Conservation (phyloP, 495 filamentous ascomycete species). For the Aspergillus cristatus region DNA sequence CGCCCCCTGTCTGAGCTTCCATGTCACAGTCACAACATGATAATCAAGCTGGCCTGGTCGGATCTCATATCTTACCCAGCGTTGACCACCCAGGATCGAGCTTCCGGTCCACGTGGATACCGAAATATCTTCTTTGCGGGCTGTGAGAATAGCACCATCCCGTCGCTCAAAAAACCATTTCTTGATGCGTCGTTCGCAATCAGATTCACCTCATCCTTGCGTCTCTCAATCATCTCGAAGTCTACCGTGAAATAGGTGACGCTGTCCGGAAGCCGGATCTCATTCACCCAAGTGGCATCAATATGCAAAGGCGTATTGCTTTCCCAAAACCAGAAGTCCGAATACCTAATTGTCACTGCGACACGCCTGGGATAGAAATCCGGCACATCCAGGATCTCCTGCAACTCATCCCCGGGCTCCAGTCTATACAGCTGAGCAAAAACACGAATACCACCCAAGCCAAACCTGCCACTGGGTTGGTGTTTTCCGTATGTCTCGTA, state of each 20-base stretch:
- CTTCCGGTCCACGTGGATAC: constrained; percentile 19
- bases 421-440: constrained; percentile 19
- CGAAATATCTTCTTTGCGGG: constrained; percentile 5
- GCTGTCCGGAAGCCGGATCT: constrained; percentile 13
- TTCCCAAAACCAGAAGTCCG: constrained; percentile 25
- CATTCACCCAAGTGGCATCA: constrained; percentile 11
- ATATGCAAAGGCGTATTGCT: constrained; percentile 11
- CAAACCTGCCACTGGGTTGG: no score
- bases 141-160: constrained; percentile 11
- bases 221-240: constrained; percentile 18
- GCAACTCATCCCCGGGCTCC: constrained; percentile 8
- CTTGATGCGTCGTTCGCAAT: constrained; percentile 11
- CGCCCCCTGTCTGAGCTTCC: constrained; percentile 4
- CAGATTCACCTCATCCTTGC: constrained; percentile 17
- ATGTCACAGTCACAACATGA: constrained; percentile 16
- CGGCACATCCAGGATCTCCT: constrained; percentile 8
- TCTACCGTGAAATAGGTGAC: constrained; percentile 16
- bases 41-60: constrained; percentile 18
- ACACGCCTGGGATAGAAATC: constrained; percentile 14
- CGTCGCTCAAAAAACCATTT: constrained; percentile 18
- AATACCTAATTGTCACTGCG: constrained; percentile 20
- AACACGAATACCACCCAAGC: constrained; percentile 8
- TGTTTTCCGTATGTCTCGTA: constrained; percentile 6
- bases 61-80: constrained; percentile 21
- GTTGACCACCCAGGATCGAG: constrained; percentile 7